Conservation (phyloP, 805 yeast genomes). For the Blastobotrys chiropterorum region DNA sequence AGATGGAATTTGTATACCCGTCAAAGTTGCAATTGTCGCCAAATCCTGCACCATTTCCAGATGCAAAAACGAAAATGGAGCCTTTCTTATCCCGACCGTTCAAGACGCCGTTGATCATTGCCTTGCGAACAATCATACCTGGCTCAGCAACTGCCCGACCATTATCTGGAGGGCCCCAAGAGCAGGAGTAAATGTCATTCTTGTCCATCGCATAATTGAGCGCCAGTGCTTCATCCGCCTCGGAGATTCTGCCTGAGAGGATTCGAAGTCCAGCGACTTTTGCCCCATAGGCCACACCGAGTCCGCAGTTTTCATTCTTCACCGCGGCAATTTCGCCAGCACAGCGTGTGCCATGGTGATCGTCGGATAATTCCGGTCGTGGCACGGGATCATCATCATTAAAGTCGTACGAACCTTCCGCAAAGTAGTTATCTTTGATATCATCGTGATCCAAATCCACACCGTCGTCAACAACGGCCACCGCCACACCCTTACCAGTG, state of each 20-base stretch:
- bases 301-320: slow-evolving; percentile 80
- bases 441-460: slow-evolving; percentile 77
- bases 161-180: slow-evolving; percentile 98
- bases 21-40: slow-evolving; percentile 95
- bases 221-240: slow-evolving; percentile 89
- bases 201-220: slow-evolving; percentile 71
- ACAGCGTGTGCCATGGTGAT: slow-evolving; percentile 94
- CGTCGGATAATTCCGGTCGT: slow-evolving; percentile 71
- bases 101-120: slow-evolving; percentile 75
- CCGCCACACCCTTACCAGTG: slow-evolving; percentile 75
- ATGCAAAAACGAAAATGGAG: slow-evolving; percentile 86
- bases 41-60: slow-evolving; percentile 82
- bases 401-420: slow-evolving; percentile 88
- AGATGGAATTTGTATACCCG: slow-evolving; percentile 94
- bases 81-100: slow-evolving; percentile 82
- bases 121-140: slow-evolving; percentile 65
- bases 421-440: slow-evolving; percentile 51
- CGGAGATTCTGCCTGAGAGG: slow-evolving; percentile 68
- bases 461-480: slow-evolving; percentile 94
- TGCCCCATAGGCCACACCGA: slow-evolving; percentile 89
- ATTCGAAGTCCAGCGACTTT: slow-evolving; percentile 88
- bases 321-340: slow-evolving; percentile 96
- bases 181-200: slow-evolving; percentile 92
- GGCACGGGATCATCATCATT: slow-evolving; percentile 73
- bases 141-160: slow-evolving; percentile 86